A percentile compares a stretch with the other conserved stretches of the same genome.
Evolutionary conservation across 2,329 filamentous ascomycete species (phyloP).

Genomic region (Colletotrichum neosansevieriae): DNA sequence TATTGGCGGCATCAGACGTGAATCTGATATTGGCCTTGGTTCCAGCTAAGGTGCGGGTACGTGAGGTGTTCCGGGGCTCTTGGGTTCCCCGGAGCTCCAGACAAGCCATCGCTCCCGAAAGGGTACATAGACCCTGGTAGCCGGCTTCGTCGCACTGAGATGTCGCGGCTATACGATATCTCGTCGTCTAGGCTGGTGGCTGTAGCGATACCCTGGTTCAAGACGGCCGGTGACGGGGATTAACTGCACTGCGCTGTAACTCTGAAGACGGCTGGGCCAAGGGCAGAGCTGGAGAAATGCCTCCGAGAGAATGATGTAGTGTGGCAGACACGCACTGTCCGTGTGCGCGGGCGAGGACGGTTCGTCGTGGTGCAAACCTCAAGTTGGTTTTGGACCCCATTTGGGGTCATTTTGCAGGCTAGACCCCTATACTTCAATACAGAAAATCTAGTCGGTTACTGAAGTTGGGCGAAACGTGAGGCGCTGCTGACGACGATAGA

Average conservation of each 20-base stretch:
- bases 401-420: slow-evolving; percentile 6
- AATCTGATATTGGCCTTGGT: not conserved
- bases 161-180: slow-evolving; percentile 24
- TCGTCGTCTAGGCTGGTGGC: not conserved
- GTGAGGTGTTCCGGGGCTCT: not conserved
- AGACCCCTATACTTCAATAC: slow-evolving; percentile 10
- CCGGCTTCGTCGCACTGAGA: slow-evolving; percentile 3
- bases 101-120: slow-evolving; percentile 22
- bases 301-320: slow-evolving; percentile 15
- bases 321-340: not conserved
- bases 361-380: slow-evolving; percentile 8
- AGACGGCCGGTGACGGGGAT: not conserved
- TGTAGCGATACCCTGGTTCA: slow-evolving; percentile 7
- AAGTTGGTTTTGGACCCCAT: slow-evolving; percentile 18
- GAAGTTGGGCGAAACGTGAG: slow-evolving; percentile 7
- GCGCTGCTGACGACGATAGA: slow-evolving; percentile 9
- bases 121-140: not conserved
- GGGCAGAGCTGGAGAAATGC: slow-evolving; percentile 18
- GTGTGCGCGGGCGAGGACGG: not conserved
- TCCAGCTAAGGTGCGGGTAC: slow-evolving; percentile 8
- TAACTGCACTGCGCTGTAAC: slow-evolving; percentile 13
- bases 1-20: slow-evolving; percentile 3
- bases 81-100: slow-evolving; percentile 8
- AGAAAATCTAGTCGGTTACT: slow-evolving; percentile 2
- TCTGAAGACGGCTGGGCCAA: slow-evolving; percentile 9